phyloP scores from a whole-genome alignment of 2,329 filamentous ascomycete genomes.

The Trichoderma sp. region DNA sequence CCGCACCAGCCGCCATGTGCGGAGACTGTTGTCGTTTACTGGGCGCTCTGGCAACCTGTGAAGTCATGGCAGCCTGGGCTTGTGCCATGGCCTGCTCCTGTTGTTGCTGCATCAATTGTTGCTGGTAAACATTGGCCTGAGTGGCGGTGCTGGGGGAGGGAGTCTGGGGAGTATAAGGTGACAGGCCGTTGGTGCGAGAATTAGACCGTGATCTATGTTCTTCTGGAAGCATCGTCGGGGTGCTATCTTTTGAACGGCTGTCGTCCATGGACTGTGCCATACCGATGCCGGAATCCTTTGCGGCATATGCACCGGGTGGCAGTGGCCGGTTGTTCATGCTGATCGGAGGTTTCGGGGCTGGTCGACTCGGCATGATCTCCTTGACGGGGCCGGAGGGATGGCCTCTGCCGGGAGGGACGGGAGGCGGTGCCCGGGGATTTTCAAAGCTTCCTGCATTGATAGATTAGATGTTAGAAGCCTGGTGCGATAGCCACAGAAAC shows the following conservation, averaged over 20 bases:
- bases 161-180: slow-evolving; percentile 55
- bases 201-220: slow-evolving; percentile 71
- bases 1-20: slow-evolving; percentile 36
- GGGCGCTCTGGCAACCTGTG: slow-evolving; percentile 70
- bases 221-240: slow-evolving; percentile 67
- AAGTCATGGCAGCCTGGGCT: slow-evolving; percentile 75
- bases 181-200: slow-evolving; percentile 61
- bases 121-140: slow-evolving; percentile 59
- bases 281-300: slow-evolving; percentile 67
- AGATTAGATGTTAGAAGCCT: slow-evolving; percentile 68
- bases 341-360: slow-evolving; percentile 84
- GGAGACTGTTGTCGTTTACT: slow-evolving; percentile 67
- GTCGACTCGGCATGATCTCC: slow-evolving; percentile 74
- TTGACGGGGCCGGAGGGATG: slow-evolving; percentile 49
- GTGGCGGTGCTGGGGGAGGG: slow-evolving; percentile 42
- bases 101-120: slow-evolving; percentile 74
- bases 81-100: slow-evolving; percentile 83
- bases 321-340: slow-evolving; percentile 61
- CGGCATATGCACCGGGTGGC: slow-evolving; percentile 54
- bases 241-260: slow-evolving; percentile 56
- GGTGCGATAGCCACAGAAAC: background rate
- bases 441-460: slow-evolving; percentile 88
- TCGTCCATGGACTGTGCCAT: slow-evolving; percentile 65
- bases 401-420: slow-evolving; percentile 67
- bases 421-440: slow-evolving; percentile 90